Evolutionary conservation across 805 yeast species (phyloP).

Genomic region (Sugiyamaella valdiviana): DNA sequence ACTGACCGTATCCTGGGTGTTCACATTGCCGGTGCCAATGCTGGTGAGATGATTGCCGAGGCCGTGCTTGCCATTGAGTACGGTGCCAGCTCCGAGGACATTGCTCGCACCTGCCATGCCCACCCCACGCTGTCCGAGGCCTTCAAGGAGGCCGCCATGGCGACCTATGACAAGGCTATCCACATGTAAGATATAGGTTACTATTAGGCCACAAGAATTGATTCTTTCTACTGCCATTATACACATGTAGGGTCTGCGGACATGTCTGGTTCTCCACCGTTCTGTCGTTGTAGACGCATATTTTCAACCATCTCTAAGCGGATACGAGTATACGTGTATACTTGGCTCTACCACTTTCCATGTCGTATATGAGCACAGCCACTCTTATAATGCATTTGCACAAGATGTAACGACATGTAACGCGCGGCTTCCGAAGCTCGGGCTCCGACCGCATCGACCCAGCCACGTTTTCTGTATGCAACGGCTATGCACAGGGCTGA

Average conservation of each 20-base stretch:
- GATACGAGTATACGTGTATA: too few species aligned
- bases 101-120: slow-evolving; percentile 96
- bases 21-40: slow-evolving; percentile 96
- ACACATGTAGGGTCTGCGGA: too few species aligned
- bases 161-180: slow-evolving; percentile 86
- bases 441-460: neutral
- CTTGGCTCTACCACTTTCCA: too few species aligned
- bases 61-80: slow-evolving; percentile 96
- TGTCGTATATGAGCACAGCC: too few species aligned
- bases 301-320: too few species aligned
- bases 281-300: too few species aligned
- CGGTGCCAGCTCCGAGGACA: slow-evolving; percentile 97
- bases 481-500: neutral
- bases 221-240: neutral
- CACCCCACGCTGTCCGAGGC: slow-evolving; percentile 99
- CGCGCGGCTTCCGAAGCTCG: too few species aligned
- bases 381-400: neutral
- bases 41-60: slow-evolving; percentile 99
- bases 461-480: neutral
- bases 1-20: slow-evolving; percentile 95
- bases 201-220: neutral
- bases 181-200: slow-evolving; percentile 48
- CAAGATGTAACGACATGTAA: neutral
- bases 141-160: slow-evolving; percentile 94
- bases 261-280: too few species aligned